phyloP scores from a whole-genome alignment of 192 early-diverging fungal genomes.

The Entrophospora sp. region DNA sequence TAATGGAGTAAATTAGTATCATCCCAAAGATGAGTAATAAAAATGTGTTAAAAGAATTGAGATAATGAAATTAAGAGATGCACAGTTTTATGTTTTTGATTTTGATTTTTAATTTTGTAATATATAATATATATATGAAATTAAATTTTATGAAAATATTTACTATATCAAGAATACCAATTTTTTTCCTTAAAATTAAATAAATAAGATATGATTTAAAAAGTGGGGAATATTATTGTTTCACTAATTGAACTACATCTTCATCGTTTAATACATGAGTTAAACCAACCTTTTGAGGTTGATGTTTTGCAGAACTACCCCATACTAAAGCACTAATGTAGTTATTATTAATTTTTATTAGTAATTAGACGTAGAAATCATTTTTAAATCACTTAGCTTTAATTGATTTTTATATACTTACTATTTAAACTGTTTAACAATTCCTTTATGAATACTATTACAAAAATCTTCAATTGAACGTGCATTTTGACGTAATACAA shows the following conservation, averaged over 20 bases:
- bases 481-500: conserved; percentile 70
- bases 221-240: conserved; percentile 32
- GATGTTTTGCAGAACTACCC: conserved; percentile 93
- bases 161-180: too few species aligned
- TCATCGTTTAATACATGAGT: conserved; percentile 87
- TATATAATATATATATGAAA: too few species aligned
- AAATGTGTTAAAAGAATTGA: too few species aligned
- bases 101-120: too few species aligned
- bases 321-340: conserved; percentile 73
- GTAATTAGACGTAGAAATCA: not conserved
- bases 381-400: not conserved
- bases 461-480: conserved; percentile 84
- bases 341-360: not conserved
- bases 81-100: too few species aligned
- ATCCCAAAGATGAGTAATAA: too few species aligned
- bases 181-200: too few species aligned
- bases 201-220: too few species aligned
- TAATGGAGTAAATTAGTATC: too few species aligned
- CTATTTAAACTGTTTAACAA: conserved; percentile 87
- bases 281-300: conserved; percentile 96
- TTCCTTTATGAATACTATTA: conserved; percentile 91
- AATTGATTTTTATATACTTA: conserved; percentile 21
- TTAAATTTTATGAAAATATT: too few species aligned
- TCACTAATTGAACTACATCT: conserved; percentile 92
- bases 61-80: too few species aligned